Base-by-base conservation (phyloP, 2,329 filamentous ascomycete species). In the Fusarium ramigenum region DNA sequence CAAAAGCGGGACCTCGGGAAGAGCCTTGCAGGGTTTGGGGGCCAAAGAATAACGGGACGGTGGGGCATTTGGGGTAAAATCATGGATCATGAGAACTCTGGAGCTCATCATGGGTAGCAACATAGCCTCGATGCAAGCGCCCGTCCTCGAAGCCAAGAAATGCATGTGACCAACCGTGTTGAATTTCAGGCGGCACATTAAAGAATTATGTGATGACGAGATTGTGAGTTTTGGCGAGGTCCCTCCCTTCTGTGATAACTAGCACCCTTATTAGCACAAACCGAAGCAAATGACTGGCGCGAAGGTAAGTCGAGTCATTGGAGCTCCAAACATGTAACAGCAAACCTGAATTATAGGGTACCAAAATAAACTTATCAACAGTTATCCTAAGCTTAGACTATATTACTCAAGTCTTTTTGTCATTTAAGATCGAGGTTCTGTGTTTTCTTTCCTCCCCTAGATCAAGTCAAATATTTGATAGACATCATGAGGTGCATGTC, bases 101-200 rank as follows among this genome's bases (percentile, higher is more conserved):
- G 18, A 73, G 42, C 58, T 63, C 68, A 66, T 72, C 63, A 72
- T 69, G 64, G 71, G 40, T 49, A 69, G 36, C 57, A 54, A 60
- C 67, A 74, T 66, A 72, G 72, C 69, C 69, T 63, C 66, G 58
- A 69, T 74, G 73, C 60, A 75, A 75, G 74, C 74, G 74, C 74
- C 74, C 62, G 47, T 36, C 70, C 54, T 37, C 60, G n/a, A 57
- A 74, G 73, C 73, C 73, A 75, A 75, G 73, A 73, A 57, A 57
- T 60, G 50, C 37, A 73, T 56, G 66, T 39, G 37, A 39, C 37
- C 37, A 39, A 39, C 18, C 18, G 72, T 21, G 21, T 25, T 49
- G 40, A 47, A 21, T 52, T 58, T 59, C 23, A 11, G 30, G 21
- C 14, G 30, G 16, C 57, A 37, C 15, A 37, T 19, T n/a, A 53